Evolutionary conservation across 73 alveolate species (phyloP).

Genomic region (Paramecium tetraurelia): DNA sequence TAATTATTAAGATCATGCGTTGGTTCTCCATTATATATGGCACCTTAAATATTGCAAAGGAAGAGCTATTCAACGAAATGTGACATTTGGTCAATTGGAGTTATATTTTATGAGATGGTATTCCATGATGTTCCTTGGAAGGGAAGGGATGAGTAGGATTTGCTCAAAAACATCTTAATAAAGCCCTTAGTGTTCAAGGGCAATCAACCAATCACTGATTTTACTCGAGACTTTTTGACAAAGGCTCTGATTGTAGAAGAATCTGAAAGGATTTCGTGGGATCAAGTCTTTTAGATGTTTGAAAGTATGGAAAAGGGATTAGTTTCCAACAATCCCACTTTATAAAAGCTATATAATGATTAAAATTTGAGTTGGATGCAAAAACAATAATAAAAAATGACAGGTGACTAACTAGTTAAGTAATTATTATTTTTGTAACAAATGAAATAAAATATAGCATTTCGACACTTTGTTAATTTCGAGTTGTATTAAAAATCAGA

Average conservation of each 20-base stretch:
- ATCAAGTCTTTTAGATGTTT: constrained; percentile 36
- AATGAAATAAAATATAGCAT: background rate
- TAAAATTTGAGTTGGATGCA: constrained; percentile 39
- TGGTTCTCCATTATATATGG: constrained; percentile 82
- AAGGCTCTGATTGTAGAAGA: constrained; percentile 50
- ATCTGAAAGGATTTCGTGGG: constrained; percentile 59
- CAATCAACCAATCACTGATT: background rate
- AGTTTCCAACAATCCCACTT: background rate
- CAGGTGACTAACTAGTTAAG: background rate
- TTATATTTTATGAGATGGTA: constrained; percentile 74
- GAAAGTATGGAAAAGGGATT: constrained; percentile 8
- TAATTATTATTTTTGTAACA: background rate
- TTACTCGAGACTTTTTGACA: constrained; percentile 30
- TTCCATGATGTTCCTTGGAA: constrained; percentile 75
- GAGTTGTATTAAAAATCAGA: background rate
- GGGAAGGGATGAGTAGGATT: constrained; percentile 57
- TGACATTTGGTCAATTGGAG: constrained; percentile 84
- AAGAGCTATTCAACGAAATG: constrained; percentile 64
- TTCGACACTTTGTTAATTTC: constrained; percentile 20
- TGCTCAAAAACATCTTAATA: constrained; percentile 38
- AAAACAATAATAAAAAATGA: background rate
- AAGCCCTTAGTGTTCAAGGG: constrained; percentile 56
- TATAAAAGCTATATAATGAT: constrained; percentile 20
- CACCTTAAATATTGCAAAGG: constrained; percentile 77
- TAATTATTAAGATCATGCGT: constrained; percentile 64